Conservation (phyloP, 2,329 filamentous ascomycete species). For the Sclerotinia sclerotiorum region DNA sequence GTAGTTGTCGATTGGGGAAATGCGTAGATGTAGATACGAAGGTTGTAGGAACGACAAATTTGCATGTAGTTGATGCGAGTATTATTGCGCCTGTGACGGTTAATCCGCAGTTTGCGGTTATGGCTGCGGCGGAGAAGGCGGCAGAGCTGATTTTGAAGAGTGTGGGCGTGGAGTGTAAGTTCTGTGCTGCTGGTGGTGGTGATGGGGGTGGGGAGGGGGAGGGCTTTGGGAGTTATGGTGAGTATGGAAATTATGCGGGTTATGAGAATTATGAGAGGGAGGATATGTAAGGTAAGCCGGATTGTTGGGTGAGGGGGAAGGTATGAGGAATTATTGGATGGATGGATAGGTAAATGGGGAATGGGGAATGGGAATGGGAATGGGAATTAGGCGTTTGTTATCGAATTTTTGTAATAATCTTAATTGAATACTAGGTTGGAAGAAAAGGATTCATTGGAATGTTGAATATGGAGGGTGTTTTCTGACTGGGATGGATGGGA, state of each 20-base stretch:
- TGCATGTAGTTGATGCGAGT: constrained; percentile 53
- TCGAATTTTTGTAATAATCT: not conserved
- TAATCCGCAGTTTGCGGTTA: constrained; percentile 55
- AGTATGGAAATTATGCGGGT: not conserved
- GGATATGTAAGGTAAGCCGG: too few relatives aligned
- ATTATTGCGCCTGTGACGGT: constrained; percentile 52
- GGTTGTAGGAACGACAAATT: constrained; percentile 51
- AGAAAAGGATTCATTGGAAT: not conserved
- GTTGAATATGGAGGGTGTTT: too few relatives aligned
- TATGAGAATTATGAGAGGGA: not conserved
- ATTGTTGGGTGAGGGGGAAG: not conserved
- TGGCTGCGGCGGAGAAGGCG: constrained; percentile 54
- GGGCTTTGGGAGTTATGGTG: not conserved
- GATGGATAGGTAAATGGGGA: not conserved
- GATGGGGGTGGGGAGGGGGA: not conserved
- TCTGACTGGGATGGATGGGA: too few relatives aligned
- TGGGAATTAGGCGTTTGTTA: not conserved
- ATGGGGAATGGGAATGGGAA: not conserved
- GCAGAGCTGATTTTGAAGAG: constrained; percentile 48
- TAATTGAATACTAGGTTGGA: not conserved
- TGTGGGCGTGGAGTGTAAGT: not conserved
- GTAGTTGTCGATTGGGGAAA: constrained; percentile 50
- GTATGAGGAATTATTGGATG: not conserved
- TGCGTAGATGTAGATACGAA: constrained; percentile 51
- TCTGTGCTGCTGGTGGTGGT: not conserved